These are phyloP conservation scores for Agaricus sinodeliciosus DNA, from an alignment of 768 basidiomycete species.

Conservation along the genomic window DNA sequence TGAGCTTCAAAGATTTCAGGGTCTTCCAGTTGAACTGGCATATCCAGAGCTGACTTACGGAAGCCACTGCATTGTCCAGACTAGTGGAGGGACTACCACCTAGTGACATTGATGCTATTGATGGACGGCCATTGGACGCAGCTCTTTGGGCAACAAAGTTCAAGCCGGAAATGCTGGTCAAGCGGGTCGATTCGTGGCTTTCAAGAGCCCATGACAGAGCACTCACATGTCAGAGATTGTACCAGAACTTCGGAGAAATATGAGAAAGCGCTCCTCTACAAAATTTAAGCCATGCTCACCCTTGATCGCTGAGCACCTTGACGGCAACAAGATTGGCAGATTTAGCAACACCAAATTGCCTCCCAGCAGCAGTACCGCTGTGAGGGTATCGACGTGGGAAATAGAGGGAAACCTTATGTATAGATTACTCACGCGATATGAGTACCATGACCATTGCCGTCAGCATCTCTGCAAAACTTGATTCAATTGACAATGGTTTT, in stretches of 20 bases:
- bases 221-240: conserved; percentile 13
- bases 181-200: not conserved
- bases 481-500: not conserved
- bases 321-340: conserved; percentile 30
- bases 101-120: conserved; percentile 26
- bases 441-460: conserved; percentile 34
- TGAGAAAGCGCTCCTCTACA: too few species aligned
- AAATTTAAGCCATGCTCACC: not conserved
- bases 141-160: conserved; percentile 21
- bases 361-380: conserved; percentile 18
- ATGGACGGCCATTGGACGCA: conserved; percentile 16
- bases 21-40: not conserved
- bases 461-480: conserved; percentile 12
- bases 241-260: conserved; percentile 14
- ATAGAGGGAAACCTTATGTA: not conserved
- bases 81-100: conserved; percentile 20
- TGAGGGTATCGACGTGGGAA: not conserved
- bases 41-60: conserved; percentile 8
- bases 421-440: conserved; percentile 20
- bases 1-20: conserved; percentile 14
- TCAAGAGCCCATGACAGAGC: not conserved
- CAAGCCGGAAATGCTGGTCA: conserved; percentile 20
- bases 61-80: conserved; percentile 24
- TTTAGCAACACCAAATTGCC: conserved; percentile 20
- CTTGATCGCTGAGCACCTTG: conserved; percentile 28